Evolutionary conservation across 495 filamentous ascomycete genomes (phyloP).

Genomic region (Hyphodiscus hymeniophilus): DNA sequence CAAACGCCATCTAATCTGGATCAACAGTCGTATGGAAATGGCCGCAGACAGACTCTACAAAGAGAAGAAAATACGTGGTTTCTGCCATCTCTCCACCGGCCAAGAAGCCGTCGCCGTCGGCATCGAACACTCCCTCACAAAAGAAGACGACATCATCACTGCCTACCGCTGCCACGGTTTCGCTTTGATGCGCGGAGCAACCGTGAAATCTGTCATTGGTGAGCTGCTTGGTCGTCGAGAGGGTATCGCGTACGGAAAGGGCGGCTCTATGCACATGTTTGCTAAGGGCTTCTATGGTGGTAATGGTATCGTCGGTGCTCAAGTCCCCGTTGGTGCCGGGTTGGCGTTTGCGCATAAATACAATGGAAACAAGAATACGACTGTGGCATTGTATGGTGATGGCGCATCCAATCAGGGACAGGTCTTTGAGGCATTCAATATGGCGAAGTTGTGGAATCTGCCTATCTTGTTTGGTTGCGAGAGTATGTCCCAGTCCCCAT

Average conservation of each 20-base stretch:
- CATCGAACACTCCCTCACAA: constrained; percentile 91
- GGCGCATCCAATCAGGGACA: constrained; percentile 98
- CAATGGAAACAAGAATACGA: constrained; percentile 71
- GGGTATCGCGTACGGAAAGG: constrained; percentile 97
- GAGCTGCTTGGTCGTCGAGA: constrained; percentile 91
- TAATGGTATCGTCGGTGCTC: constrained; percentile 97
- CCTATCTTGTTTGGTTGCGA: constrained; percentile 95
- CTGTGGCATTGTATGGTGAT: constrained; percentile 90
- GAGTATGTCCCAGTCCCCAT: constrained; percentile 52
- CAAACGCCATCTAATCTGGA: background rate
- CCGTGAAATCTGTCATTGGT: constrained; percentile 88
- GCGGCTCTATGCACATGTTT: constrained; percentile 99
- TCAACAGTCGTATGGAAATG: constrained; percentile 92
- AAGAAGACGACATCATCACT: constrained; percentile 90
- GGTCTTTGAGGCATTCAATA: constrained; percentile 99
- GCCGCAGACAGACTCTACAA: constrained; percentile 96
- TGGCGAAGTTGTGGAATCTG: constrained; percentile 98
- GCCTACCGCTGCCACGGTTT: constrained; percentile 98
- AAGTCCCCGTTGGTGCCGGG: constrained; percentile 95
- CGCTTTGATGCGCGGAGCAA: constrained; percentile 90
- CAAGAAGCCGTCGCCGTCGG: constrained; percentile 96
- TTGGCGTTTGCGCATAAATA: constrained; percentile 97
- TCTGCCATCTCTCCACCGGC: constrained; percentile 96
- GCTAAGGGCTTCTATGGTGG: constrained; percentile 95
- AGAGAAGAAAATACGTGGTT: constrained; percentile 98